Base-by-base conservation (phyloP, 805 yeast genomes). In the Sporopachydermia quercuum region DNA sequence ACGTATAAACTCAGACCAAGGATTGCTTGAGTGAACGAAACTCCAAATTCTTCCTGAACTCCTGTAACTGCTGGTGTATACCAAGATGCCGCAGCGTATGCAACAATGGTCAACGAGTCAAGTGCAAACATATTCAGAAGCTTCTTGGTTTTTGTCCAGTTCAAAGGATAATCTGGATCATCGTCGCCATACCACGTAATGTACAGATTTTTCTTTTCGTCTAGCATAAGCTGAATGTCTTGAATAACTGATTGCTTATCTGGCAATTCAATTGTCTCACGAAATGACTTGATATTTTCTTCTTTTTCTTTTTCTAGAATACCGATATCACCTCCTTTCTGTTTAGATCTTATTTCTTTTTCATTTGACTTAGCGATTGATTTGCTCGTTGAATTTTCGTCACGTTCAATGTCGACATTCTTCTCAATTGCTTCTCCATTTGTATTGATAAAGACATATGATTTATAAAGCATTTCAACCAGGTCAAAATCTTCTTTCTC, bases 1-100 rank as follows among this genome's bases (percentile, higher is more conserved):
- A 75, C 75, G 45, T 68, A 76, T 33, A 73, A 45, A 0, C 77
- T 57, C 47, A 76, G 58, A 2, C 76, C 74, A 27, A 76, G 56
- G 1, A 67, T 57, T 0, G 74, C 73, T 3, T 62, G 61, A 4
- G 63, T 66, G 19, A 55, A 54, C 13, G 67, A 57, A 3, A 69
- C 63, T n/a, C 55, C 45, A 47, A 72, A 71, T 36, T 71, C 68
- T 18, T 54, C 53, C 53, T 58, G 62, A 18, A 76, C 50, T n/a
- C 60, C 54, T 15, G 51, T 58, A 19, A 65, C 56, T 15, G 74
- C 71, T 0, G 80, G 78, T 0, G 78, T 63, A 44, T 68, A 65
- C 18, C 73, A 60, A 3, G 79, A 70, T 1, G 78, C 65, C 13
- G 74, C 76, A 62, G 71, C 67, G 42, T 76, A 74, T 0, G 71